Evolutionary conservation across 2,329 filamentous ascomycete species (phyloP).

Genomic region (Fusarium globosum): DNA sequence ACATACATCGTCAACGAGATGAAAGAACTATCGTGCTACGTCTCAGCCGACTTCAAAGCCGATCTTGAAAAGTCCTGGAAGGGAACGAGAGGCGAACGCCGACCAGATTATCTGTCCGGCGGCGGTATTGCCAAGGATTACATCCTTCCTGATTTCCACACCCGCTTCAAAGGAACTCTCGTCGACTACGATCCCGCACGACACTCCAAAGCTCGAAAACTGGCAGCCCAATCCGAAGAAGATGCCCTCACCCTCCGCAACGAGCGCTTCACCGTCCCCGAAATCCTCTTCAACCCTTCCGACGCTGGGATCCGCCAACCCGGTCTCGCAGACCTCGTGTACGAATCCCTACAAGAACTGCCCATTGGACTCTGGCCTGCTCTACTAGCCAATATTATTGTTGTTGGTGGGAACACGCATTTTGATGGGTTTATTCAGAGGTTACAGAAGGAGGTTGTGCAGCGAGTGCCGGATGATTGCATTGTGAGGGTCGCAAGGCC

Average conservation of each 20-base stretch:
- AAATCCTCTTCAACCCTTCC: constrained; percentile 86
- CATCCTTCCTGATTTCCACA: constrained; percentile 83
- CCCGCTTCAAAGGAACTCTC: constrained; percentile 71
- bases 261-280: constrained; percentile 90
- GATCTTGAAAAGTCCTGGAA: constrained; percentile 91
- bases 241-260: constrained; percentile 89
- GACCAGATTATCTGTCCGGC: constrained; percentile 60
- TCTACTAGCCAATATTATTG: constrained; percentile 85
- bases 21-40: constrained; percentile 89
- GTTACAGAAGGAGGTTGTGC: constrained; percentile 78
- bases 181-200: constrained; percentile 79
- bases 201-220: constrained; percentile 63
- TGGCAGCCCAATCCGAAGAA: constrained; percentile 64
- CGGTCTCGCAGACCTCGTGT: constrained; percentile 83
- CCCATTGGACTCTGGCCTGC: constrained; percentile 87
- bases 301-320: constrained; percentile 88
- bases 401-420: constrained; percentile 86
- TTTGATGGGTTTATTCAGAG: constrained; percentile 86
- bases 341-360: constrained; percentile 79
- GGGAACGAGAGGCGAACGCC: constrained; percentile 70
- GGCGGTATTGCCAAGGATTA: constrained; percentile 86
- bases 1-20: constrained; percentile 94
- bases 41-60: constrained; percentile 78
- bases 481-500: constrained; percentile 78
- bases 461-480: constrained; percentile 79